Evolutionary conservation across 2,329 filamentous ascomycete genomes (phyloP), one percentile per base, ranked within the genome.

Genomic region (Aspergillus puulaauensis): DNA sequence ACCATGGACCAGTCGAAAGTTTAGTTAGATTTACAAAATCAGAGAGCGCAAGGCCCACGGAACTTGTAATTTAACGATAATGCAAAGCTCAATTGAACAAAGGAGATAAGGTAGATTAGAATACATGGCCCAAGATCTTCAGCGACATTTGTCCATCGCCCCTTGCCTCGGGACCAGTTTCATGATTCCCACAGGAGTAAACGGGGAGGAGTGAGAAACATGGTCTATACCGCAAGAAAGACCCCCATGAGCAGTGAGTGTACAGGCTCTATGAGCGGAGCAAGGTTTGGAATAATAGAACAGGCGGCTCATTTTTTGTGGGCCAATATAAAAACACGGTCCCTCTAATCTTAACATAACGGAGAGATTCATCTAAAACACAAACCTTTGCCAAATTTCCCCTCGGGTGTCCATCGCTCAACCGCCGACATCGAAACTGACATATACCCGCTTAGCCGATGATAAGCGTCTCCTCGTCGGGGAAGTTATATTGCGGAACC

Each of bases 401-500:
- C 55, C 56, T 55, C 33, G 33, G 57, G 41, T 35, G 54, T 55
- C 47, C 27, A 27, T 51, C 48, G 35, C 43, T 43, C 50, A 43
- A 51, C 48, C 37, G 35, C 52, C 45, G 15, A 44, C 23, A 23
- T 52, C 51, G 37, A 49, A 54, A 56, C 51, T 21, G 37, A 44
- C 45, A 31, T 58, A 35, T 41, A 39, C 49, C 62, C 61, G 56
- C 75, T 84, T 93, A 99, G 89, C 95, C 95, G 80, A 99, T 96
- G 69, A 98, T 79, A 68, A 99, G 83, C 80, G 87, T 88, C 75
- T 85, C 87, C 12, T 97, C 95, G 76, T 93, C 90, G 64, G 91
- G 87, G 86, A 99, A 98, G 72, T 90, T 91, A 84, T 97, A 96
- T 72, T 80, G 77, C 66, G 93, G 95, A 68, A 98, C 87, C 83